These are phyloP conservation scores for Colletotrichum sp. DNA, from an alignment of 2,329 filamentous ascomycete genomes.

Conservation along the genomic window DNA sequence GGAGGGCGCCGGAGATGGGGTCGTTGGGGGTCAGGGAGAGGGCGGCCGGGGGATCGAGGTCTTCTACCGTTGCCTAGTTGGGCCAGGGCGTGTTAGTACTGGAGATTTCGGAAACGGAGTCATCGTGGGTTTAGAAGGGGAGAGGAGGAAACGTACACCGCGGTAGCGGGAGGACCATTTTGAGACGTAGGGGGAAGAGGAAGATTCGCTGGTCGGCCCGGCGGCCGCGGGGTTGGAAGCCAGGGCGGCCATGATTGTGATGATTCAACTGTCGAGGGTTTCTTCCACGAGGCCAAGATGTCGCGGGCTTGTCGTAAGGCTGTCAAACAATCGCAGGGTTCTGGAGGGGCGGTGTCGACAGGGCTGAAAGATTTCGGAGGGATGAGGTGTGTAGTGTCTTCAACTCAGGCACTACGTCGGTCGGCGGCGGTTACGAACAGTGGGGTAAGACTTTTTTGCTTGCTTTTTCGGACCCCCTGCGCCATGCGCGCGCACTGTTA, in stretches of 20 bases:
- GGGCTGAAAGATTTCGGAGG: not conserved
- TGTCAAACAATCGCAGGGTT: not conserved
- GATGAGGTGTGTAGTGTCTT: not conserved
- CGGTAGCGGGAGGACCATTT: slow-evolving; percentile 67
- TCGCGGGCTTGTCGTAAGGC: not conserved
- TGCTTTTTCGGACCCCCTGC: not conserved
- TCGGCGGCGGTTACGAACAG: not conserved
- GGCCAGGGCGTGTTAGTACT: not conserved
- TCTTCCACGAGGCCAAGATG: too few species aligned
- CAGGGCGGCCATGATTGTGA: slow-evolving; percentile 37
- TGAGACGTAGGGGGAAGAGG: slow-evolving; percentile 50
- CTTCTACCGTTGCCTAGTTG: slow-evolving; percentile 84
- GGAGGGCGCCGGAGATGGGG: slow-evolving; percentile 79
- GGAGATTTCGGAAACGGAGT: not conserved
- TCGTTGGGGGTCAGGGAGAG: slow-evolving; percentile 86
- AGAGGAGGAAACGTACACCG: slow-evolving; percentile 53
- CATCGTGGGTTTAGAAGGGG: not conserved
- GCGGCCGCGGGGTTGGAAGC: slow-evolving; percentile 25
- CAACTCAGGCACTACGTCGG: not conserved
- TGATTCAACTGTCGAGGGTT: not conserved
- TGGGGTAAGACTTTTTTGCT: not conserved
- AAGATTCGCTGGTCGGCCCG: slow-evolving; percentile 20
- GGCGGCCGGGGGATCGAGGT: slow-evolving; percentile 91
- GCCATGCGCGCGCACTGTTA: not conserved
- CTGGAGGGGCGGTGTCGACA: slow-evolving; percentile 8